Evolutionary conservation across 441 rosid species (phyloP).

Genomic region (Eutrema salsugineum): DNA sequence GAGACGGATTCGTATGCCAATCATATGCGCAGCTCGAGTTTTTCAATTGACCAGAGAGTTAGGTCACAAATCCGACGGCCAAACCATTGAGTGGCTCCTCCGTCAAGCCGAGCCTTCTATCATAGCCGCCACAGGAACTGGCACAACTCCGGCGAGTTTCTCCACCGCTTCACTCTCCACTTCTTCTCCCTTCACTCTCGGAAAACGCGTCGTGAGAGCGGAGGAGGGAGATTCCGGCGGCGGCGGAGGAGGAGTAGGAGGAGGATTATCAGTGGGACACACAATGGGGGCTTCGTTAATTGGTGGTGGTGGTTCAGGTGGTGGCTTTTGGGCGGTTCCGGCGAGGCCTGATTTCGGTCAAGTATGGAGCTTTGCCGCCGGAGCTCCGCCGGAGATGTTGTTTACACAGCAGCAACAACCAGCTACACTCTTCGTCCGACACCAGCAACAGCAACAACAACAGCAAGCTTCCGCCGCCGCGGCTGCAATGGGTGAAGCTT

Average conservation of each 20-base stretch:
- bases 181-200: conserved; percentile 72
- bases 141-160: conserved; percentile 86
- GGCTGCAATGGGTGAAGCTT: conserved; percentile 81
- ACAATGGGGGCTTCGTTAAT: conserved; percentile 44
- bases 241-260: conserved; percentile 37
- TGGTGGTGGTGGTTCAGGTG: conserved; percentile 6
- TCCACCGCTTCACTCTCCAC: conserved; percentile 65
- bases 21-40: conserved; percentile 92
- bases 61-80: conserved; percentile 95
- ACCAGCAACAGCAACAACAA: conserved; percentile 36
- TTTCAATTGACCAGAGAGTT: conserved; percentile 88
- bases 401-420: conserved; percentile 52
- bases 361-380: conserved; percentile 79
- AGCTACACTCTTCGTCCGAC: conserved; percentile 60
- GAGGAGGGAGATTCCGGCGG: conserved; percentile 49
- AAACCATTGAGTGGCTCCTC: conserved; percentile 96
- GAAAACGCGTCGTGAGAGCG: conserved; percentile 61
- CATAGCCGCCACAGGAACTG: conserved; percentile 91
- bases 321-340: conserved; percentile 88
- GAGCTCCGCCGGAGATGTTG: conserved; percentile 49
- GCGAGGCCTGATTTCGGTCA: conserved; percentile 70
- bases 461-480: conserved; percentile 27
- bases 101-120: conserved; percentile 98
- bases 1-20: conserved; percentile 91
- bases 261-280: conserved; percentile 20